These are phyloP conservation scores for Cutaneotrichosporon dermatis DNA, from an alignment of 1,284 basidiomycete species.

Conservation along the genomic window DNA sequence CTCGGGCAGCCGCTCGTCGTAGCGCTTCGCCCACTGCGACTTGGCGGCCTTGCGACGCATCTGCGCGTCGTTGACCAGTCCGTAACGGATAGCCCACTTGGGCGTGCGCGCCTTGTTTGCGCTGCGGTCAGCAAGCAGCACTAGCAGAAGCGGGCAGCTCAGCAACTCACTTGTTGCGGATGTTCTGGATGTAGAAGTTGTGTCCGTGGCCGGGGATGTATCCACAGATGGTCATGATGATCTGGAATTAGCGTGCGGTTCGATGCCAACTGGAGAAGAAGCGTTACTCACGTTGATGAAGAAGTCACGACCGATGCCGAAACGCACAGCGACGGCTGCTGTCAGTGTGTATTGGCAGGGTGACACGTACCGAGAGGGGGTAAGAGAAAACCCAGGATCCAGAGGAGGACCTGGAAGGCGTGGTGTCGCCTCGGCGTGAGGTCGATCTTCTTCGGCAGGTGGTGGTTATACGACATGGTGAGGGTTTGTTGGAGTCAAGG, in stretches of 20 bases:
- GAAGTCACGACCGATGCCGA: slow-evolving; percentile 85
- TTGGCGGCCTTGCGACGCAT: slow-evolving; percentile 70
- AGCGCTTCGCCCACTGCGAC: slow-evolving; percentile 80
- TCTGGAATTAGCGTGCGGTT: slow-evolving; percentile 4
- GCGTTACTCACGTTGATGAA: slow-evolving; percentile 67
- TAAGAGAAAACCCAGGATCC: slow-evolving; percentile 74
- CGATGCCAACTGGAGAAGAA: not conserved
- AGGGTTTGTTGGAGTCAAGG: too few relatives aligned
- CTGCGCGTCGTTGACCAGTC: slow-evolving; percentile 72
- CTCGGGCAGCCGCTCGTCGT: slow-evolving; percentile 72
- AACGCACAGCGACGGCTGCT: slow-evolving; percentile 84
- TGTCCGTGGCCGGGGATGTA: slow-evolving; percentile 54
- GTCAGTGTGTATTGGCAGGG: not conserved
- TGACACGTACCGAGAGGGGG: slow-evolving; percentile 71
- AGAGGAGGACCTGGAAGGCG: slow-evolving; percentile 75
- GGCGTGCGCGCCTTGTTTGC: slow-evolving; percentile 84
- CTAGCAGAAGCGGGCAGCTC: not conserved
- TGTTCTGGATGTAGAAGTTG: slow-evolving; percentile 86
- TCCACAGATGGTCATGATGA: slow-evolving; percentile 77
- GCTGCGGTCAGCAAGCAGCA: slow-evolving; percentile 25
- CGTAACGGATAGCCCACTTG: slow-evolving; percentile 80
- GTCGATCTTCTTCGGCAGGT: slow-evolving; percentile 55
- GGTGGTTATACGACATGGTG: slow-evolving; percentile 27
- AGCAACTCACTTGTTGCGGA: slow-evolving; percentile 72
- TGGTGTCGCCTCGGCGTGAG: slow-evolving; percentile 70